Evolutionary conservation across 2,329 filamentous ascomycete species (phyloP).

Genomic region (Exutisphaerella laricina): DNA sequence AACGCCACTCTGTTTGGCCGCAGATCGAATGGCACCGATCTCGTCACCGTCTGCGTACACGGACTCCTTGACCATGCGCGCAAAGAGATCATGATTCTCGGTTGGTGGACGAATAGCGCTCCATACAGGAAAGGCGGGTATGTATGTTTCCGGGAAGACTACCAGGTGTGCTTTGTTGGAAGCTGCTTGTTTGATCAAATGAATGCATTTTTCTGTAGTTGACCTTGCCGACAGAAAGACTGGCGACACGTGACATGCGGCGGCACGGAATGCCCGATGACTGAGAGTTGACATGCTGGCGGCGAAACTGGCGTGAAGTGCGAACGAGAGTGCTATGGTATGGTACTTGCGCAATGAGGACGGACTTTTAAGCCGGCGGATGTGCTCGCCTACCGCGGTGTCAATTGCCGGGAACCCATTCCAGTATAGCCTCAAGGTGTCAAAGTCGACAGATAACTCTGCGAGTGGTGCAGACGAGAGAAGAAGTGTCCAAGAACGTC

Average conservation of each 20-base stretch:
- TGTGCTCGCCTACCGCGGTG: no score
- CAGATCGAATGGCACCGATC: slow-evolving; percentile 37
- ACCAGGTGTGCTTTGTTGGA: slow-evolving; percentile 44
- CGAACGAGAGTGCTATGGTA: no score
- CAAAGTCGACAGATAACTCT: no score
- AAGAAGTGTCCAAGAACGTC: no score
- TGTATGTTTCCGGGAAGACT: slow-evolving; percentile 51
- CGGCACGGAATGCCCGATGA: no score
- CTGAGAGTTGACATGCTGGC: no score
- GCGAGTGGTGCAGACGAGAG: no score
- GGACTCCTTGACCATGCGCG: slow-evolving; percentile 42
- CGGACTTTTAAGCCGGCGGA: no score
- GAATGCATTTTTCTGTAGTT: slow-evolving; percentile 46
- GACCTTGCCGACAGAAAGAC: slow-evolving; percentile 44
- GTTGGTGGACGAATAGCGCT: slow-evolving; percentile 42
- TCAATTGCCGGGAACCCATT: no score
- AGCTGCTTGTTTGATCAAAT: slow-evolving; percentile 43
- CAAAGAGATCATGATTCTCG: slow-evolving; percentile 48
- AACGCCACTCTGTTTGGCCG: slow-evolving; percentile 36
- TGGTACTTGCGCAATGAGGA: no score
- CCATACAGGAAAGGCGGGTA: slow-evolving; percentile 52
- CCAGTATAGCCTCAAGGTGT: no score
- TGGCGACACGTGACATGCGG: slow-evolving; percentile 35
- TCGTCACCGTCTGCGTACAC: slow-evolving; percentile 46
- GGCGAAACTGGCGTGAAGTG: no score